Evolutionary conservation across 1,139 yeast genomes (phyloP).

Genomic region (Suhomyces choctaworum): DNA sequence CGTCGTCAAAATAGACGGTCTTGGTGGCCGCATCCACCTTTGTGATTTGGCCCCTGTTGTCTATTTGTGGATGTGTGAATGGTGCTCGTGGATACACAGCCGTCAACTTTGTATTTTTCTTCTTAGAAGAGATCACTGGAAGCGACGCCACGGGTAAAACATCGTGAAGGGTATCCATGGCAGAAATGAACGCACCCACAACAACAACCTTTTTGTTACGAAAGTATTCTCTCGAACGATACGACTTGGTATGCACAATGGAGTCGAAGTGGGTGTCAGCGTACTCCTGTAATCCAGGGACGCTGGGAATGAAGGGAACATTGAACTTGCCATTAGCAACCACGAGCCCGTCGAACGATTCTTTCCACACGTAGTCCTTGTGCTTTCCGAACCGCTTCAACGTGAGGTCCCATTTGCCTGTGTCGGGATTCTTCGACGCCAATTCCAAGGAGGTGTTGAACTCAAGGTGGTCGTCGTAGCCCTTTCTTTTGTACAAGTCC

Average conservation of each 20-base stretch:
- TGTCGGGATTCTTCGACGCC: conserved; percentile 13
- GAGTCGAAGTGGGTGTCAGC: conserved; percentile 22
- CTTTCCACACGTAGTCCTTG: conserved; percentile 17
- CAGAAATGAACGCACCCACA: conserved; percentile 33
- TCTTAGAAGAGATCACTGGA: conserved; percentile 22
- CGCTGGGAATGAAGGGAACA: conserved; percentile 45
- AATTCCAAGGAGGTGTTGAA: conserved; percentile 17
- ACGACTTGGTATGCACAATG: conserved; percentile 19
- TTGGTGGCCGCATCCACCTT: conserved; percentile 27
- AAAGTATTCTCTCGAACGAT: conserved; percentile 22
- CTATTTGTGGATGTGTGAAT: conserved; percentile 20
- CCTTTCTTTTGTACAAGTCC: conserved; percentile 19
- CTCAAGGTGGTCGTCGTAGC: conserved; percentile 23
- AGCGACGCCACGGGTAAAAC: conserved; percentile 14
- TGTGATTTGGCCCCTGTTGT: conserved; percentile 16
- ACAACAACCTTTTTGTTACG: conserved; percentile 41
- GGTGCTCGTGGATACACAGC: conserved; percentile 15
- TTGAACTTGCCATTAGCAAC: conserved; percentile 53
- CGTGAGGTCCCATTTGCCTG: conserved; percentile 21
- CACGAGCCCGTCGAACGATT: conserved; percentile 42
- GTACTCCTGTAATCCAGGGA: conserved; percentile 46
- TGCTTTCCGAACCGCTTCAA: conserved; percentile 13
- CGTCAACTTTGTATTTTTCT: conserved; percentile 10
- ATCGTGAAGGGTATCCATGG: conserved; percentile 19
- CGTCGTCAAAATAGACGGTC: conserved; percentile 31